Evolutionary conservation across 192 early-diverging fungal species (phyloP).

Genomic region (Podila verticillata): DNA sequence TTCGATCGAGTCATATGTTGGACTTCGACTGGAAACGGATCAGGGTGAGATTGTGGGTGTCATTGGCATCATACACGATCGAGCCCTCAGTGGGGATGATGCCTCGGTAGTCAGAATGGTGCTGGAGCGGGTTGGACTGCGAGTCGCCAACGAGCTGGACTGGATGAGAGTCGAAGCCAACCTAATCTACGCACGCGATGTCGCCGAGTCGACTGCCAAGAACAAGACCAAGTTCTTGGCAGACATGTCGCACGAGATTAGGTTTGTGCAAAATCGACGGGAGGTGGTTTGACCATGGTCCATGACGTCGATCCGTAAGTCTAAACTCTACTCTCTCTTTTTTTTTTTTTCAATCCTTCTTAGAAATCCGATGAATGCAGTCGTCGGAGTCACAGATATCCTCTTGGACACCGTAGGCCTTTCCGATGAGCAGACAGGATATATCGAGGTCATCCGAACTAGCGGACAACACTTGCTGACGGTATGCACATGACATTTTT

Average conservation of each 20-base stretch:
- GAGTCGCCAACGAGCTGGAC: slow-evolving; percentile 55
- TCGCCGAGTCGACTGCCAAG: slow-evolving; percentile 59
- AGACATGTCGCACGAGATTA: slow-evolving; percentile 66
- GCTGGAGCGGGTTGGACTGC: slow-evolving; percentile 38
- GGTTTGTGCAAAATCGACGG: slow-evolving; percentile 35
- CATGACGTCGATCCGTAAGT: neutral
- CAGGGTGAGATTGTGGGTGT: slow-evolving; percentile 50
- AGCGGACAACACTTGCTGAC: slow-evolving; percentile 67
- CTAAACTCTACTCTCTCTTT: neutral
- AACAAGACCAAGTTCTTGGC: slow-evolving; percentile 66
- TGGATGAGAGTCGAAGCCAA: slow-evolving; percentile 50
- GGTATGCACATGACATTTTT: slow-evolving; percentile 35
- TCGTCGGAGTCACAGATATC: slow-evolving; percentile 62
- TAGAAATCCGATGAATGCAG: slow-evolving; percentile 68
- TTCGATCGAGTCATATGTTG: slow-evolving; percentile 49
- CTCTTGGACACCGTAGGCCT: slow-evolving; percentile 56
- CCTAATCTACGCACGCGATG: slow-evolving; percentile 53
- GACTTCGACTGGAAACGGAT: slow-evolving; percentile 49
- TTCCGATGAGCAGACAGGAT: slow-evolving; percentile 58
- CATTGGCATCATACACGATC: slow-evolving; percentile 51
- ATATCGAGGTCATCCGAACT: slow-evolving; percentile 64
- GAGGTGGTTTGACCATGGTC: neutral
- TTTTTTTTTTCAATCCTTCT: neutral
- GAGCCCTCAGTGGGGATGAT: slow-evolving; percentile 40
- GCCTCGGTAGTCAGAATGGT: slow-evolving; percentile 29